A percentile compares a stretch with the other conserved stretches of the same genome.
phyloP scores from a whole-genome alignment of 1,284 basidiomycete species.

The Ganoderma boninense region DNA sequence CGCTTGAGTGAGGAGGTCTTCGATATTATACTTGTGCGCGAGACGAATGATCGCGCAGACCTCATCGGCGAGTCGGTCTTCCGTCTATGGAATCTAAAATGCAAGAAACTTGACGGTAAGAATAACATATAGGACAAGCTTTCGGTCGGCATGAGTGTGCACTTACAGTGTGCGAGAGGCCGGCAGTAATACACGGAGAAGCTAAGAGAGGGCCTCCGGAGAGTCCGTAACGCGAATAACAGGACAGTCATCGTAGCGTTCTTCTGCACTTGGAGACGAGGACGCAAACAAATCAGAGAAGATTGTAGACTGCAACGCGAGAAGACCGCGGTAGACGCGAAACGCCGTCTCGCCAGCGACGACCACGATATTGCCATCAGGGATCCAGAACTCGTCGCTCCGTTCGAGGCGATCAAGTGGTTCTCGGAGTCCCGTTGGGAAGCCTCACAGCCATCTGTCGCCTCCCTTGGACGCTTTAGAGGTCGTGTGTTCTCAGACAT shows the following conservation, averaged over 20 bases:
- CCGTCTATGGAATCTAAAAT: background rate
- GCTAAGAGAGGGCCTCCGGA: slow-evolving; percentile 4
- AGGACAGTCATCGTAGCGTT: slow-evolving; percentile 16
- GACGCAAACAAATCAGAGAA: slow-evolving; percentile 25
- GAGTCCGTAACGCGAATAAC: slow-evolving; percentile 18
- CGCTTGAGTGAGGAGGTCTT: background rate
- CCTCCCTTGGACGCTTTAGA: background rate
- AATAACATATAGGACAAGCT: no score
- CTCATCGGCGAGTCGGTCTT: background rate
- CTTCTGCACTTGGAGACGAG: slow-evolving; percentile 1
- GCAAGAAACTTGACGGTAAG: background rate
- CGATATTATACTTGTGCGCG: slow-evolving; percentile 17
- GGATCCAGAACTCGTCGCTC: slow-evolving; percentile 69
- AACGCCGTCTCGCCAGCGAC: slow-evolving; percentile 62
- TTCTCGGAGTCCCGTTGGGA: background rate
- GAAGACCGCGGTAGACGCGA: slow-evolving; percentile 70
- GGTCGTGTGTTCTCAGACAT: no score
- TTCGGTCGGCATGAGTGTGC: no score
- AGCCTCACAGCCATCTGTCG: background rate
- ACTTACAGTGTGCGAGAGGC: no score
- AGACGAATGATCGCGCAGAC: slow-evolving; percentile 16
- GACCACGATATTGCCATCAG: slow-evolving; percentile 74
- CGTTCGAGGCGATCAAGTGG: background rate
- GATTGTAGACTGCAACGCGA: slow-evolving; percentile 12
- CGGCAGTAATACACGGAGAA: slow-evolving; percentile 7